Evolutionary conservation across 2,329 filamentous ascomycete genomes (phyloP).

Genomic region (Botrytis porri): DNA sequence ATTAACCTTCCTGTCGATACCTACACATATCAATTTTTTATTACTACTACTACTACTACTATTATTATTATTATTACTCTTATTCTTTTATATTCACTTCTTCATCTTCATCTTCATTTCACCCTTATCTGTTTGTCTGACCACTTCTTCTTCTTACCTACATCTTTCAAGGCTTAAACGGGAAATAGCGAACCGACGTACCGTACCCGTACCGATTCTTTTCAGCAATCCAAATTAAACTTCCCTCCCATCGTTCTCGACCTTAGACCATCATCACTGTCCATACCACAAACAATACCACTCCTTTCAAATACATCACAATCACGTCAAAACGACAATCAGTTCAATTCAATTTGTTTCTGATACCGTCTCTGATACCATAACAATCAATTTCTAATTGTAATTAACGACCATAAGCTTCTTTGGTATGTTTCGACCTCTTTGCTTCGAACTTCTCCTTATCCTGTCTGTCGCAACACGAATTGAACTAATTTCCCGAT

Average conservation of each 20-base stretch:
- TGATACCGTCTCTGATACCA: background rate
- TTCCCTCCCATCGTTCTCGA: slow-evolving; percentile 6
- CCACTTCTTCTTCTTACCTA: background rate
- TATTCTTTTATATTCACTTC: background rate
- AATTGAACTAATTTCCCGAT: slow-evolving; percentile 13
- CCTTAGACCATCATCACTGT: slow-evolving; percentile 1
- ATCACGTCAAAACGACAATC: background rate
- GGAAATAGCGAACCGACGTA: slow-evolving; percentile 13
- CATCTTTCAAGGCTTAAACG: slow-evolving; percentile 4
- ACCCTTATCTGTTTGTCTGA: background rate
- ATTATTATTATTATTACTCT: background rate
- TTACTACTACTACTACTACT: background rate
- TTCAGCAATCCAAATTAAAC: slow-evolving; percentile 15
- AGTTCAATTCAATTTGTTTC: background rate
- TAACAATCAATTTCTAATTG: slow-evolving; percentile 3
- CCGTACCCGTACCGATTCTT: slow-evolving; percentile 4
- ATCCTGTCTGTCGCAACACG: slow-evolving; percentile 8
- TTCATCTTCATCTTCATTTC: too few species aligned
- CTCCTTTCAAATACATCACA: background rate
- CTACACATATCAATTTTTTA: background rate
- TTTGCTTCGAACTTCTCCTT: slow-evolving; percentile 9
- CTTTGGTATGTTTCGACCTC: slow-evolving; percentile 5
- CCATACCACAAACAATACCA: slow-evolving; percentile 3
- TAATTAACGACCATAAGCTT: background rate
- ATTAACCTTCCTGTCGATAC: slow-evolving; percentile 3